Conservation (phyloP, 768 basidiomycete species). For the Lanmaoa pseudosensibilis region DNA sequence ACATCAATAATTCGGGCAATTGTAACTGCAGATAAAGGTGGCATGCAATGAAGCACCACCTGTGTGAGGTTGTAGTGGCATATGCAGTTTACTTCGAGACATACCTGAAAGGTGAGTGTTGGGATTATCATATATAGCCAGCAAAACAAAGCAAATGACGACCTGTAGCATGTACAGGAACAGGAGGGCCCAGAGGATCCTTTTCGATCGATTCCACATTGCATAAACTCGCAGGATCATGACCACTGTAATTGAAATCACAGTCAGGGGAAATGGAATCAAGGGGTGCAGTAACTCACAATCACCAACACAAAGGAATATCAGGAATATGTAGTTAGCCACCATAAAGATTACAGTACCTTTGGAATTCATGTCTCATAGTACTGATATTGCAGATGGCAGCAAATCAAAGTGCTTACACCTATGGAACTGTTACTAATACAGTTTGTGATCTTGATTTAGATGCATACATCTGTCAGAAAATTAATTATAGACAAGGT, state of each 20-base stretch:
- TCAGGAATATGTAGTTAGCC: neutral
- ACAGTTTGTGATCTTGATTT: neutral
- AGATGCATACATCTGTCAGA: neutral
- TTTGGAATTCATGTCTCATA: neutral
- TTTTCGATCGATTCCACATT: neutral
- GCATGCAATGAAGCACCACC: neutral
- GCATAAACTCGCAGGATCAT: neutral
- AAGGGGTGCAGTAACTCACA: neutral
- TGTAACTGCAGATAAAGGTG: neutral
- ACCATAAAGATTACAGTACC: neutral
- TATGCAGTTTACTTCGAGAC: neutral
- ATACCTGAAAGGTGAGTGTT: neutral
- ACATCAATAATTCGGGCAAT: neutral
- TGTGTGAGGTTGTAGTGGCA: neutral
- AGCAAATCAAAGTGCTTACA: neutral
- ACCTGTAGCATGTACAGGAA: neutral
- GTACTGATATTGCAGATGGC: too few relatives aligned
- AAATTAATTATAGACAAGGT: neutral
- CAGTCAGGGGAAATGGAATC: neutral
- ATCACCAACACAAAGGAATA: conserved; percentile 5
- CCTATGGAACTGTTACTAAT: neutral
- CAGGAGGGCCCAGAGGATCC: neutral
- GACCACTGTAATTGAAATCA: neutral
- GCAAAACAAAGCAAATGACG: neutral
- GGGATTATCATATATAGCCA: neutral